Evolutionary conservation across 306 rosid genomes (phyloP), one percentile per base, ranked within the genome.

Genomic region (Cicer pinnatifidum): DNA sequence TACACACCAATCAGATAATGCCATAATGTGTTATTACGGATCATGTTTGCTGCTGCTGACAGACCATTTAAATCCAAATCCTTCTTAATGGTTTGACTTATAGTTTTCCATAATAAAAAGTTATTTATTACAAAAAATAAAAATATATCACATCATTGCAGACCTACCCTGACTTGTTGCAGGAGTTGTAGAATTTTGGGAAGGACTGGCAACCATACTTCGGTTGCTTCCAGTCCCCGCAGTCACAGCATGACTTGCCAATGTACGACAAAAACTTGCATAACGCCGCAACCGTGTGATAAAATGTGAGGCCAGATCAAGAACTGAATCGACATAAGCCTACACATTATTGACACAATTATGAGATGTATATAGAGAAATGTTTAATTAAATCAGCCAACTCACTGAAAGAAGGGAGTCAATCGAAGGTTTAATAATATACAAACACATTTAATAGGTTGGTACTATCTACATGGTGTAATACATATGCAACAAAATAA

Each of bases 241-340:
- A 75, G 96, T 89, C 78, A 86, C 93, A 80, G 97, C 92, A 82
- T 89, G 98, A 85, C 88, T 94, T 20, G 96, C 98, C 88, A 94
- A 67, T 75, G 97, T 91, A 69, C 95, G 98, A 40, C 97, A 94
- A 75, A 91, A 91, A 84, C 96, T 89, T 48, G 96, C 95, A 81
- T 91, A 89, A 43, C 97, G 96, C 75, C 96, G 88, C 84, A 94
- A 85, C 56, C 98, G 95, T 48, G 98, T 94, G 72, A 91, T 91
- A 79, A 94, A 91, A 85, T 94, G 98, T 39, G 97, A 94, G 79
- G 98, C 98, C 48, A 94, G 89, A 94, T 94, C 98, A 79, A 94
- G 97, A 77, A 94, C 91, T 10, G 98, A 96, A 83, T 94, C 97
- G 62, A 89, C 98, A 60, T 94, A 94, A 61, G 97, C 98, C 98